These are phyloP conservation scores for Straminergon stramineum DNA, from an alignment of 225 moss, liverwort and hornwort genomes.

Conservation along the genomic window DNA sequence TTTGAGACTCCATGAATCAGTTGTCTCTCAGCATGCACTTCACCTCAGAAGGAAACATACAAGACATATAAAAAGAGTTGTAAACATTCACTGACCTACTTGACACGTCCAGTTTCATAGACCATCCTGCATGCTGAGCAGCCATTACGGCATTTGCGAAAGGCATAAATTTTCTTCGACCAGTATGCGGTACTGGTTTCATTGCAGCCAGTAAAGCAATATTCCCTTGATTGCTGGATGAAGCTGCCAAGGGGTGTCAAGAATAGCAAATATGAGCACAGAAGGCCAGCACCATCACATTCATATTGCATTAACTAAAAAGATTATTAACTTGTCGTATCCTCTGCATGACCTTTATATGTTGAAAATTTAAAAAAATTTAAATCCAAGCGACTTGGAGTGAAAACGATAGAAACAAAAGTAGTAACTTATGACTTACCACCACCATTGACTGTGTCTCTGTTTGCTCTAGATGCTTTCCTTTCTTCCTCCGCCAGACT, in stretches of 20 bases:
- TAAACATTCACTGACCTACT: slow-evolving; percentile 37
- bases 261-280: background rate
- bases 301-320: background rate
- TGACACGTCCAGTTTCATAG: slow-evolving; percentile 80
- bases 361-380: background rate
- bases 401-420: background rate
- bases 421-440: background rate
- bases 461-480: slow-evolving; percentile 24
- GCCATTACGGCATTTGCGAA: slow-evolving; percentile 86
- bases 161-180: slow-evolving; percentile 65
- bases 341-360: background rate
- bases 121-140: slow-evolving; percentile 91
- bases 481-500: slow-evolving; percentile 47
- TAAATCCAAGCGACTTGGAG: background rate
- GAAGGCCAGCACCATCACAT: background rate
- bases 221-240: slow-evolving; percentile 41
- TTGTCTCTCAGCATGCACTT: background rate
- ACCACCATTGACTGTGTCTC: slow-evolving; percentile 38
- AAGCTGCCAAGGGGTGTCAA: slow-evolving; percentile 10
- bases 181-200: slow-evolving; percentile 77
- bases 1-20: background rate
- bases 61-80: background rate
- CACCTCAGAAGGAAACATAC: background rate
- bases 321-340: background rate
- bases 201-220: slow-evolving; percentile 53